Conservation (phyloP, 192 early-diverging fungal species). For the Borealophlyctis nickersoniae region DNA sequence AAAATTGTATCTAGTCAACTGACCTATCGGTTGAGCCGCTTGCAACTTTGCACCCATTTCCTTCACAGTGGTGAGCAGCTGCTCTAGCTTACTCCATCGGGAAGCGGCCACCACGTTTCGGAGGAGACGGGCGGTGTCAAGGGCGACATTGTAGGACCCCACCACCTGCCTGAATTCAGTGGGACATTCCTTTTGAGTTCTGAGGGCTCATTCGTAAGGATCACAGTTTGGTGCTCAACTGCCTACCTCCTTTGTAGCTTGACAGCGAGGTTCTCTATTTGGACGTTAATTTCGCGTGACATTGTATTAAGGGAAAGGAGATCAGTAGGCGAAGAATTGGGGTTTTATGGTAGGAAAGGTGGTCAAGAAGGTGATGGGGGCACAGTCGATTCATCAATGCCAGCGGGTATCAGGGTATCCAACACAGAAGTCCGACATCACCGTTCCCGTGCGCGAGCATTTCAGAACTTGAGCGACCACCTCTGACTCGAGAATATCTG, state of each 20-base stretch:
- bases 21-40: slow-evolving; percentile 76
- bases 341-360: too few species aligned
- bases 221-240: neutral
- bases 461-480: too few species aligned
- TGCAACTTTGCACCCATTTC: slow-evolving; percentile 65
- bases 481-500: too few species aligned
- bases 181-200: neutral
- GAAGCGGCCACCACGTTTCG: slow-evolving; percentile 72
- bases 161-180: slow-evolving; percentile 39
- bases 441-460: too few species aligned
- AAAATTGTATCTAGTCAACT: neutral
- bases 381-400: too few species aligned
- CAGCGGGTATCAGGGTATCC: too few species aligned
- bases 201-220: neutral
- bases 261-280: slow-evolving; percentile 21
- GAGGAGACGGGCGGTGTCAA: slow-evolving; percentile 72
- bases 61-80: slow-evolving; percentile 62
- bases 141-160: slow-evolving; percentile 40
- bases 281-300: slow-evolving; percentile 20
- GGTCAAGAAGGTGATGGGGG: too few species aligned
- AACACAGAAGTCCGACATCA: too few species aligned
- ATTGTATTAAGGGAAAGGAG: too few species aligned
- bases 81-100: slow-evolving; percentile 64
- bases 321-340: too few species aligned
- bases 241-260: slow-evolving; percentile 34